Percentiles rank a stretch among this genome's conserved stretches.
phyloP scores from a whole-genome alignment of 139 green algal species.

The Nannochloris sp. region DNA sequence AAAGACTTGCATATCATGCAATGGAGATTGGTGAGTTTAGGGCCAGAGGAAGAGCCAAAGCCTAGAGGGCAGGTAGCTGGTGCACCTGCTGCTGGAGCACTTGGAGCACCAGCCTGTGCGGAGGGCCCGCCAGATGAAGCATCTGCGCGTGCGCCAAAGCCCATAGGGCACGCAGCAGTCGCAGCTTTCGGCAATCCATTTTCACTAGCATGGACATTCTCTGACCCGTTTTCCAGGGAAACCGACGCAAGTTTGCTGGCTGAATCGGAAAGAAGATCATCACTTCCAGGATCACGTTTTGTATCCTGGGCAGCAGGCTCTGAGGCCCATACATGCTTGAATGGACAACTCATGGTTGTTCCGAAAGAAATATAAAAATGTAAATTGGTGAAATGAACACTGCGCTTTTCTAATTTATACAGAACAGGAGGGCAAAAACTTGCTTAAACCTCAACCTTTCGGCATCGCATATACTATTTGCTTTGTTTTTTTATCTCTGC shows the following conservation, averaged over 20 bases:
- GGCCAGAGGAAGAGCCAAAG: not conserved
- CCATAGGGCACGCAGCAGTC: conserved; percentile 13
- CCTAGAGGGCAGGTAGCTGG: not conserved
- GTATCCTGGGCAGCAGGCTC: not conserved
- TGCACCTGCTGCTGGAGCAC: not conserved
- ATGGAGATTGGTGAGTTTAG: conserved; percentile 13
- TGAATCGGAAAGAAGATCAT: not conserved
- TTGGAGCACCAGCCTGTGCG: not conserved
- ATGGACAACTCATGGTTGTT: not conserved
- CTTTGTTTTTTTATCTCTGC: too few relatives aligned
- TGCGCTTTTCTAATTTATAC: too few relatives aligned
- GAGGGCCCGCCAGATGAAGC: too few relatives aligned
- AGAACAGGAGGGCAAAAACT: too few relatives aligned
- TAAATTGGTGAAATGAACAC: not conserved
- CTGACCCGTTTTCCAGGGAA: not conserved
- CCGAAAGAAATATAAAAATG: not conserved
- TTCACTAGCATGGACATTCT: not conserved
- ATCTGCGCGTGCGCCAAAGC: conserved; percentile 13
- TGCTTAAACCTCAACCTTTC: too few relatives aligned
- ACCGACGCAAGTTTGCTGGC: too few relatives aligned
- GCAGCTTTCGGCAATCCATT: not conserved
- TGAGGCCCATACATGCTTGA: not conserved
- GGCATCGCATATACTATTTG: too few relatives aligned
- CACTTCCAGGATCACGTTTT: not conserved
- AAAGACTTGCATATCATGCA: conserved; percentile 30